Evolutionary conservation across 2,329 filamentous ascomycete genomes (phyloP), one percentile per base, ranked within the genome.

Genomic region (Sporothrix brunneoviolacea): DNA sequence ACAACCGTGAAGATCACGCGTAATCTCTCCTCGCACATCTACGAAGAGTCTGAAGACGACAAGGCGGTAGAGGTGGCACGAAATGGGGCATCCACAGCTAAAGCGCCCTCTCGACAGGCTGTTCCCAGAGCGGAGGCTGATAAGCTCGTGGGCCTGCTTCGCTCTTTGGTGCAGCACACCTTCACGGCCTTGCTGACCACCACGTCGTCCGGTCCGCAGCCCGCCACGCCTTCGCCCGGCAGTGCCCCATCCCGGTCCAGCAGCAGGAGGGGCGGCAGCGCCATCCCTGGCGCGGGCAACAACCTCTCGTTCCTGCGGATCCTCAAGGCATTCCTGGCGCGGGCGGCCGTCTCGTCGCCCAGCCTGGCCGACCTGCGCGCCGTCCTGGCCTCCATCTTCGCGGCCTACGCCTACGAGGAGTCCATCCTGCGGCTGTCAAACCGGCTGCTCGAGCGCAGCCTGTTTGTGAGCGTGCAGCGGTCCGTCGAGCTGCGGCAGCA

Each of bases 381-480:
- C 7, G 91, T 97, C 1, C 77, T 98, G 2, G 75, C 82, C 1
- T 93, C 91, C 12, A 91, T 98, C 50, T 97, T 98, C 68, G 83
- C 91, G 0, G 91, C 93, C 0, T 98, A 98, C 64, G 85, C 90
- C 0, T 96, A 97, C 64, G 93, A 98, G 66, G 88, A 91, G 64
- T 91, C 87, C 0, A 87, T 98, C 15, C 76, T 98, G 18, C 76
- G 79, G 2, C 79, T 98, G 3, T 89, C 93, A 1, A 95, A 91
- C 64, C 79, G 85, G 4, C 82, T 98, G 50, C 75, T 98, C 0
- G 91, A 95, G 55, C 84, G 89, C 58, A 93, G 93, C 60, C 75
- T 95, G 6, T 98, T 97, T 61, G 79, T 86, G 36, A 85, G 88
- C 56, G 88, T 98, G 32, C 75, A 82, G 38, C 79, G 87, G 58